Percentiles rank a stretch among this genome's conserved stretches.
Evolutionary conservation across 2,329 filamentous ascomycete genomes (phyloP).

Genomic region (Ophiobolus disseminans): DNA sequence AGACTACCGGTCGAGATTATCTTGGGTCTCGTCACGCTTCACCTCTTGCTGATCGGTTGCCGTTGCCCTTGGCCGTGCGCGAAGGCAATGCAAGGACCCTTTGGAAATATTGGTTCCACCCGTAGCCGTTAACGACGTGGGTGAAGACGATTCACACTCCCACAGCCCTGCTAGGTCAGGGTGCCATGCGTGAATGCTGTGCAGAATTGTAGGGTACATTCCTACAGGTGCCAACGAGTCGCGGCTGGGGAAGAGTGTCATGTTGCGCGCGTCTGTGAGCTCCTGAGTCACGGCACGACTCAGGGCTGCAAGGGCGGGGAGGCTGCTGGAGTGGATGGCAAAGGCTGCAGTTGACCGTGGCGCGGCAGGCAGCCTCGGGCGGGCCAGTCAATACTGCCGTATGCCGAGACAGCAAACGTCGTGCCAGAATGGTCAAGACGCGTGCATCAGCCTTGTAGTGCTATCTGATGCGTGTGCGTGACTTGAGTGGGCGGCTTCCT

Average conservation of each 20-base stretch:
- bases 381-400: not conserved
- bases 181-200: conserved; percentile 47
- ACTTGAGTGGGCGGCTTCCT: conserved; percentile 34
- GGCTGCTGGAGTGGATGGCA: not conserved
- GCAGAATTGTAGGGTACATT: conserved; percentile 23
- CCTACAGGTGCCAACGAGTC: conserved; percentile 18
- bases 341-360: conserved; percentile 12
- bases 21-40: conserved; percentile 24
- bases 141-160: conserved; percentile 20
- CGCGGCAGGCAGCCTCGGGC: conserved; percentile 1
- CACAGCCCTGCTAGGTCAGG: conserved; percentile 25
- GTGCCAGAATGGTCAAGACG: conserved; percentile 13
- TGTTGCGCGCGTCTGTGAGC: conserved; percentile 3
- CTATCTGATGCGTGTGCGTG: conserved; percentile 21
- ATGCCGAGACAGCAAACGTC: conserved; percentile 12
- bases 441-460: conserved; percentile 31
- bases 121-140: conserved; percentile 30
- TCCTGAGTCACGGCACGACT: conserved; percentile 16
- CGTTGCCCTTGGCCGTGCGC: conserved; percentile 17
- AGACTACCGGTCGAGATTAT: not conserved
- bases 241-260: conserved; percentile 13
- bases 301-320: conserved; percentile 10
- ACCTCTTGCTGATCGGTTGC: conserved; percentile 13
- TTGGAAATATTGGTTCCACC: conserved; percentile 37
- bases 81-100: conserved; percentile 36